Evolutionary conservation across 257 asterid species (phyloP), one percentile per base, ranked within the genome.

Genomic region (Orobanche coerulescens): DNA sequence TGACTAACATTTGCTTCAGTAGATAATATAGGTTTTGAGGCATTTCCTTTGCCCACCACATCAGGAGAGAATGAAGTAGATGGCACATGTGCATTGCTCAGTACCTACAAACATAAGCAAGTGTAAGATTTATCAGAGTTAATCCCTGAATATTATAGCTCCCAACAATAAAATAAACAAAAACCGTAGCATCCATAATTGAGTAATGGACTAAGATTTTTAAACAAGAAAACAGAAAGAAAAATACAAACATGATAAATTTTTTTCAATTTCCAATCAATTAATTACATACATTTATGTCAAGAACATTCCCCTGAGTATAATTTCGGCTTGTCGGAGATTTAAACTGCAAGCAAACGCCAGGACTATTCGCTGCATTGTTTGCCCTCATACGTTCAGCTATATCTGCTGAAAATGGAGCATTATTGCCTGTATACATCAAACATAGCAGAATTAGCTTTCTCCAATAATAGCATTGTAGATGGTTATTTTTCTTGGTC

Each of bases 271-370:
- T 33, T 42, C 42, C 57, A 28, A 59, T 50, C 42, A 49, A 28
- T 40, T 7, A 24, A 15, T 24, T 19, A 69, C 93, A 63, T 72
- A 92, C 97, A 76, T 81, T 86, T 76, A 75, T 77, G 40, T 88
- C 95, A 34, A 78, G 79, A 42, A 74, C 83, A 68, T 63, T 85
- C 64, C 80, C 83, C 22, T 84, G 81, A 34, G 78, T 24, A 51
- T 69, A 69, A 71, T 81, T 82, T 71, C 86, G 82, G 62, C 70
- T 84, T 53, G 84, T 34, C 6, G 95, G 94, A 1, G 93, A 69
- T 75, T 84, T 86, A 48, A 92, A 86, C 63, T 88, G 95, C 82
- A 84, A 33, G 51, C 84, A 87, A 64, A 88, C 77, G 28, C 81
- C 87, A 68, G 90, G 70, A 59, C 74, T 73, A 39, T 81, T 72